A percentile compares a stretch with the other conserved stretches of the same genome.
phyloP scores from a whole-genome alignment of 2,329 filamentous ascomycete genomes.

The Graphilbum ipis-grandicollis region DNA sequence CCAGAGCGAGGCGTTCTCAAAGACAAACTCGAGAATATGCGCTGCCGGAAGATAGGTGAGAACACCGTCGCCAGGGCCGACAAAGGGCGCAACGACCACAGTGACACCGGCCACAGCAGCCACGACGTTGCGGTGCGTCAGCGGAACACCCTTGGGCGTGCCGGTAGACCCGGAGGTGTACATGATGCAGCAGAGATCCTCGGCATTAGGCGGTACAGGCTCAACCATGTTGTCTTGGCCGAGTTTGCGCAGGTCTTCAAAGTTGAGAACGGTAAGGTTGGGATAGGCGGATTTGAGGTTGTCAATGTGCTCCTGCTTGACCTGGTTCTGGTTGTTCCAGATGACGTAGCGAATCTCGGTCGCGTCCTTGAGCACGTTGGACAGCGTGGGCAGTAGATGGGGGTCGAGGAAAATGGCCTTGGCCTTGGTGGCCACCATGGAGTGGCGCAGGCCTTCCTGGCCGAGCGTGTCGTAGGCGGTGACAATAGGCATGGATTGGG shows the following conservation, averaged over 20 bases:
- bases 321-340: slow-evolving; percentile 35
- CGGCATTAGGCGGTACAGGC: slow-evolving; percentile 48
- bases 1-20: slow-evolving; percentile 68
- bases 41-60: slow-evolving; percentile 74
- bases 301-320: slow-evolving; percentile 31
- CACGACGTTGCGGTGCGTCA: slow-evolving; percentile 59
- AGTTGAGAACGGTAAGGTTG: slow-evolving; percentile 28
- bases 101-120: slow-evolving; percentile 66
- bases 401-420: slow-evolving; percentile 61
- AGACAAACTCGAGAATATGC: slow-evolving; percentile 82
- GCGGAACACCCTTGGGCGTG: slow-evolving; percentile 62
- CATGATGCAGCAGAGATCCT: slow-evolving; percentile 61
- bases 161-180: slow-evolving; percentile 69
- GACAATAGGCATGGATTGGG: slow-evolving; percentile 67
- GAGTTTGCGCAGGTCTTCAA: slow-evolving; percentile 31
- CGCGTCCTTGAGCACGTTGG: slow-evolving; percentile 34
- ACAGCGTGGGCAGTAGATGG: slow-evolving; percentile 42
- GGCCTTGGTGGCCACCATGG: slow-evolving; percentile 53
- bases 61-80: slow-evolving; percentile 61
- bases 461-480: slow-evolving; percentile 73
- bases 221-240: slow-evolving; percentile 49
- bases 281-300: slow-evolving; percentile 31
- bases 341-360: slow-evolving; percentile 32
- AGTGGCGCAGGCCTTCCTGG: slow-evolving; percentile 58
- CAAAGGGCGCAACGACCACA: slow-evolving; percentile 57